Base-by-base conservation (phyloP, 2,329 filamentous ascomycete genomes). In the Cryphonectria carpinicola region DNA sequence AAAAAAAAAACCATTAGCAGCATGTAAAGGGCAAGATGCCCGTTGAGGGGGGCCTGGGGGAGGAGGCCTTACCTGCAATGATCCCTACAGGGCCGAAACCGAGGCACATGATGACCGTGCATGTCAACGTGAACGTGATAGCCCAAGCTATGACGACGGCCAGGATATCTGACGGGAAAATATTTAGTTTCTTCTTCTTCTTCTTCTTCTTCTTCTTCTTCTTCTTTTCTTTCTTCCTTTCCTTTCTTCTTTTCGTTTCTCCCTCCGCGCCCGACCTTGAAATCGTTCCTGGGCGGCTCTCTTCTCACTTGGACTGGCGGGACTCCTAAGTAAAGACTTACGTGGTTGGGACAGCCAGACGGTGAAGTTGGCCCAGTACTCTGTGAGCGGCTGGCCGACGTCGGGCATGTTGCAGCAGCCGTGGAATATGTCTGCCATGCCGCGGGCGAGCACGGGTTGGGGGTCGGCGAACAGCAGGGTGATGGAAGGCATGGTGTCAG, bases 301-400 rank as follows among this genome's bases (percentile, higher is more conserved):
- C 37, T 13, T 39, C 37, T 39, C 37, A 39, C 37, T 11, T 39
- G 10, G 37, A 11, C 37, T 3, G 37, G 37, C 3, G 10, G 10
- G 37, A 11, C 11, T 13, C 0, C 37, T 39, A 39, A 39, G 2
- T 39, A 2, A n/a, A 49, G 46, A 17, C 66, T 63, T 52, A 63
- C 66, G 66, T 62, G 66, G 66, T 22, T 68, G 66, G 14, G 66
- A 68, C 1, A 68, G 66, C 66, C 58, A 68, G 41, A 11, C 25
- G 4, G 56, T 39, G 66, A 68, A 68, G 22, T 54, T 14, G 28
- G 41, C 58, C 66, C 66, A 68, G 28, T 39, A 43, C 32, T 63
- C 66, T 32, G 54, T 14, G 5, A 58, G 25, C 13, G 14, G 25
- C 13, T 32, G 54, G 13, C 54, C 25, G 25, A 35, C 6, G 14